phyloP scores from a whole-genome alignment of 441 rosid genomes.

The Pelargonium cotyledonis region DNA sequence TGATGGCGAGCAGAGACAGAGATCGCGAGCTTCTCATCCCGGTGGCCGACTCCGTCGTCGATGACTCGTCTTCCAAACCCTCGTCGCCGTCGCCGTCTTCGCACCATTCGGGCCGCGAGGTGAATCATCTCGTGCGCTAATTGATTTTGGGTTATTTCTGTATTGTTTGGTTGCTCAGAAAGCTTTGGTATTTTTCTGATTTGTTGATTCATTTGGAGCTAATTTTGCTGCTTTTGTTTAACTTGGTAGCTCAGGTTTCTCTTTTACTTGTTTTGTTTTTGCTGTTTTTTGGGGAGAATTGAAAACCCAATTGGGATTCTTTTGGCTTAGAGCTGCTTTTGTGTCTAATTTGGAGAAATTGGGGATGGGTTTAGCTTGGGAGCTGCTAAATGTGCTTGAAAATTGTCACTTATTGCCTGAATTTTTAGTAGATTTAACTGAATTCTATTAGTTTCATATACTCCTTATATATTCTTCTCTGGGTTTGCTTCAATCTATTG shows the following conservation, averaged over 20 bases:
- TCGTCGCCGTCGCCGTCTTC: conserved; percentile 57
- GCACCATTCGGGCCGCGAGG: conserved; percentile 90
- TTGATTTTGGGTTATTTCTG: neutral
- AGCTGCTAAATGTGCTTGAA: neutral
- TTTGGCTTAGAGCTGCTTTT: conserved; percentile 9
- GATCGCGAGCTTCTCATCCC: conserved; percentile 97
- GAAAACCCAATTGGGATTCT: conserved; percentile 1
- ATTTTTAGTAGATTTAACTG: neutral
- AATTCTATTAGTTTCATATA: neutral
- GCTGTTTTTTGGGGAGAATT: neutral
- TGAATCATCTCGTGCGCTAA: conserved; percentile 8
- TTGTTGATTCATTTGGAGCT: neutral
- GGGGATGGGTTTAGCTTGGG: neutral
- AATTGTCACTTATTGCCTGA: neutral
- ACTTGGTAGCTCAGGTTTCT: neutral
- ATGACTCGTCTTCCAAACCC: conserved; percentile 46
- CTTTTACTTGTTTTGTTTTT: neutral
- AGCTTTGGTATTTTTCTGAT: neutral
- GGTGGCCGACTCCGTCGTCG: conserved; percentile 49
- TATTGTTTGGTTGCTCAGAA: conserved; percentile 8
- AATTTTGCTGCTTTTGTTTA: neutral
- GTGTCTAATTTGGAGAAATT: conserved; percentile 8
- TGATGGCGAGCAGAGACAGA: conserved; percentile 49
- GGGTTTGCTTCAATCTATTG: neutral
- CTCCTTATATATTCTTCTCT: neutral